phyloP scores from a whole-genome alignment of 2,329 filamentous ascomycete genomes.

The Fusarium gaditjirri region DNA sequence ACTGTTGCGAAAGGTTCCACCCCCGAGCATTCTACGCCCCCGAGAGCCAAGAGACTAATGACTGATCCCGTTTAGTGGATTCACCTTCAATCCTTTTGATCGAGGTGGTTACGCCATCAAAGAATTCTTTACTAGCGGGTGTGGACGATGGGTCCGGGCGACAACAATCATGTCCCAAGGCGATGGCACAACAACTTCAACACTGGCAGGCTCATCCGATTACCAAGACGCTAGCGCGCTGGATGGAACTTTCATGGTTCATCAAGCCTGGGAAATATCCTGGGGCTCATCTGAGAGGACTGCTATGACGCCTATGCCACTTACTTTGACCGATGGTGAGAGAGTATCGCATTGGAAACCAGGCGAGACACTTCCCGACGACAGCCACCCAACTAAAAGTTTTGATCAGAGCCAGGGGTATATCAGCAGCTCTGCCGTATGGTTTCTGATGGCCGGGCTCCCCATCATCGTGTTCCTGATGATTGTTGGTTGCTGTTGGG shows the following conservation, averaged over 20 bases:
- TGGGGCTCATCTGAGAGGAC: not conserved
- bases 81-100: not conserved
- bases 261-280: not conserved
- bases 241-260: not conserved
- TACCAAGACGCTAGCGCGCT: not conserved
- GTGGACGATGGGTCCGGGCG: not conserved
- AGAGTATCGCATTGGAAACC: not conserved
- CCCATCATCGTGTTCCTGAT: not conserved
- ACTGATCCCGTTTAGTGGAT: not conserved
- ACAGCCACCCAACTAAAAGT: not conserved
- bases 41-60: not conserved
- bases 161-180: not conserved
- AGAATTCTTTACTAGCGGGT: not conserved
- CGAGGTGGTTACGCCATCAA: not conserved
- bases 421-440: not conserved
- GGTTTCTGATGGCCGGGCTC: not conserved
- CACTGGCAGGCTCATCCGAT: not conserved
- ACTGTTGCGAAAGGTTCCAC: not conserved
- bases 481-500: not conserved
- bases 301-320: not conserved
- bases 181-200: not conserved
- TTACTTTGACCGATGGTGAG: not conserved
- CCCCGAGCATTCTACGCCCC: not conserved
- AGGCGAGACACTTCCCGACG: not conserved
- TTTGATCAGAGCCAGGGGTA: not conserved